phyloP scores from a whole-genome alignment of 1,284 basidiomycete genomes.

The Garcileccinum viscosum region DNA sequence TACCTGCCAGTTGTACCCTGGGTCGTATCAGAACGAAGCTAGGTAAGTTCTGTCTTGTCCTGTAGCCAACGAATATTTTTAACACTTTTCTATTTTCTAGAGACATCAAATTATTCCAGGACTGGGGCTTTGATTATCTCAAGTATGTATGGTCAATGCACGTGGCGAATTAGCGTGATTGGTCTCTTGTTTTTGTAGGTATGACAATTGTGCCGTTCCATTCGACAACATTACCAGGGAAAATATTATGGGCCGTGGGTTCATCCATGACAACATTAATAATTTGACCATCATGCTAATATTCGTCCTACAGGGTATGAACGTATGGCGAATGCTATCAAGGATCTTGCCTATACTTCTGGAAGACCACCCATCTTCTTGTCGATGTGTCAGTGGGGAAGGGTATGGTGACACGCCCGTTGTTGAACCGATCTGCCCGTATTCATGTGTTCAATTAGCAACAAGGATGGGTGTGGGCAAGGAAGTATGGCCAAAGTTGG shows the following conservation, averaged over 20 bases:
- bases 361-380: constrained; percentile 54
- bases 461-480: constrained; percentile 66
- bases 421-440: neutral
- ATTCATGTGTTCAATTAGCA: constrained; percentile 42
- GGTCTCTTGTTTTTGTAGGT: constrained; percentile 42
- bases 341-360: constrained; percentile 47
- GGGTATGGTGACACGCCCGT: constrained; percentile 42
- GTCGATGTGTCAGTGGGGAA: constrained; percentile 65
- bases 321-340: constrained; percentile 61
- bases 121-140: constrained; percentile 66
- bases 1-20: constrained; percentile 40
- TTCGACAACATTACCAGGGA: constrained; percentile 58
- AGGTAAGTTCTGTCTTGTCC: constrained; percentile 13
- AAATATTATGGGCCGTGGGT: constrained; percentile 63
- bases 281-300: neutral
- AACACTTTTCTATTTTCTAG: constrained; percentile 27
- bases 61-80: neutral
- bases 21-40: constrained; percentile 39
- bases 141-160: constrained; percentile 47
- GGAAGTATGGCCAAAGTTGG: constrained; percentile 60
- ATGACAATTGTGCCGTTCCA: constrained; percentile 66
- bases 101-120: constrained; percentile 55
- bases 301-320: constrained; percentile 46
- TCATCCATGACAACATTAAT: neutral
- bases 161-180: neutral